Base-by-base conservation (phyloP, 2,329 filamentous ascomycete species). In the Ophiosphaerella narmari region DNA sequence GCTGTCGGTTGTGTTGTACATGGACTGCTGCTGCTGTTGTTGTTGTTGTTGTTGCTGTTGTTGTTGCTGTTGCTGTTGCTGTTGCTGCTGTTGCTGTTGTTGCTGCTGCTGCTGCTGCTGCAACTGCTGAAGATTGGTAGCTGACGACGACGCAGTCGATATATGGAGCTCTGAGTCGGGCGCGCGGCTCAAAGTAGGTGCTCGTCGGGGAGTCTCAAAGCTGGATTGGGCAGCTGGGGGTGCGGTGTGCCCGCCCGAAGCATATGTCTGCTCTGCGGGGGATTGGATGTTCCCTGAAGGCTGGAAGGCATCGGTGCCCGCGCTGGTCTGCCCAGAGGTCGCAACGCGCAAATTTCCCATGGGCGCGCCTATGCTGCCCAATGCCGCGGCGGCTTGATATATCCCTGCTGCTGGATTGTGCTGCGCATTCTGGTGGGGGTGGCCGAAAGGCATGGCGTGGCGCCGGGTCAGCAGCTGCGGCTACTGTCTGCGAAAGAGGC, bases 111-210 rank as follows among this genome's bases (percentile, higher is more conserved):
- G 34, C n/a, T 18, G 34, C 34, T 14, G 34, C 18, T 29, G 26
- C 11, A 29, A 29, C 26, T 29, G 26, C 26, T 29, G 26, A 11
- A 29, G 26, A 16, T 32, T 35, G 11, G 41, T 33, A 40, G 53
- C 43, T 39, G 70, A 65, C 33, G 74, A 68, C 13, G 76, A 71
- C 57, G 82, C 33, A 7, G 74, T 62, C 34, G 77, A 76, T 35
- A 82, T 77, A 62, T 84, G 82, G 61, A 83, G 74, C 67, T 85
- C 82, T 60, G 44, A 47, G 31, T 86, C 83, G 43, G 78, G 75
- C 57, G 79, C 76, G 50, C 80, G 77, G 7, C 47, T 52, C 16
- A n/a, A 14, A 6, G 44, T 70, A 48, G 77, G 74, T 43, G 73
- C 71, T 60, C 80, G 77, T 62, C 80, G 77, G 54, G 79, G 75